A percentile compares a stretch with the other conserved stretches of the same genome.
Conservation (phyloP, 2,329 filamentous ascomycete genomes). For the Pseudogymnoascus sp. region DNA sequence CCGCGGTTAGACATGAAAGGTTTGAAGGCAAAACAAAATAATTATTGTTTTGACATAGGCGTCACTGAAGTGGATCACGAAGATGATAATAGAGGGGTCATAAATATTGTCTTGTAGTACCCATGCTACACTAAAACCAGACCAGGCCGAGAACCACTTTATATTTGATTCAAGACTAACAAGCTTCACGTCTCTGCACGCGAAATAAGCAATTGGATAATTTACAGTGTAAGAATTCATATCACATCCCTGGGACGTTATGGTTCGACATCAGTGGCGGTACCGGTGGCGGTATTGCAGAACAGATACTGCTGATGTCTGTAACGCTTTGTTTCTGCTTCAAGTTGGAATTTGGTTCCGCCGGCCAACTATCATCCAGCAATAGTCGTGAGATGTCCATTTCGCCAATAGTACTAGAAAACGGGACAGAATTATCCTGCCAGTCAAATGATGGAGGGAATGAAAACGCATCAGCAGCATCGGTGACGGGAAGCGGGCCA, state of each 20-base stretch:
- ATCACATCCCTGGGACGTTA: slow-evolving; percentile 14
- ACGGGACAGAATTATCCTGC: slow-evolving; percentile 37
- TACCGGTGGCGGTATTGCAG: slow-evolving; percentile 20
- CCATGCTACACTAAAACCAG: neutral
- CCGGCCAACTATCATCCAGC: slow-evolving; percentile 44
- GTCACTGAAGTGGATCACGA: slow-evolving; percentile 3
- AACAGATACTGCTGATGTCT: slow-evolving; percentile 26
- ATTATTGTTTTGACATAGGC: neutral
- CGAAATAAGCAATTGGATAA: neutral
- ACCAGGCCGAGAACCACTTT: neutral
- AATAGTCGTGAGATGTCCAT: slow-evolving; percentile 58
- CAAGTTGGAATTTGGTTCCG: slow-evolving; percentile 18
- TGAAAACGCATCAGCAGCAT: slow-evolving; percentile 31
- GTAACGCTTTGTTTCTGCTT: slow-evolving; percentile 27
- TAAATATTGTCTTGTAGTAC: slow-evolving; percentile 3
- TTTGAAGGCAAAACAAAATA: slow-evolving; percentile 1
- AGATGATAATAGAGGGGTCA: neutral
- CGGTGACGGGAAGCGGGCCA: slow-evolving; percentile 20
- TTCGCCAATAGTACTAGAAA: slow-evolving; percentile 43
- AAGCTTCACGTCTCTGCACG: neutral
- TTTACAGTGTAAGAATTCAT: slow-evolving; percentile 13
- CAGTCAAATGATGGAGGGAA: slow-evolving; percentile 40
- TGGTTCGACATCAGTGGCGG: slow-evolving; percentile 8
- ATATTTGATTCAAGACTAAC: neutral
- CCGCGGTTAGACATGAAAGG: neutral